These are phyloP conservation scores for Rhodosorus marinus DNA, from an alignment of 23 red algal genomes.

Conservation along the genomic window DNA sequence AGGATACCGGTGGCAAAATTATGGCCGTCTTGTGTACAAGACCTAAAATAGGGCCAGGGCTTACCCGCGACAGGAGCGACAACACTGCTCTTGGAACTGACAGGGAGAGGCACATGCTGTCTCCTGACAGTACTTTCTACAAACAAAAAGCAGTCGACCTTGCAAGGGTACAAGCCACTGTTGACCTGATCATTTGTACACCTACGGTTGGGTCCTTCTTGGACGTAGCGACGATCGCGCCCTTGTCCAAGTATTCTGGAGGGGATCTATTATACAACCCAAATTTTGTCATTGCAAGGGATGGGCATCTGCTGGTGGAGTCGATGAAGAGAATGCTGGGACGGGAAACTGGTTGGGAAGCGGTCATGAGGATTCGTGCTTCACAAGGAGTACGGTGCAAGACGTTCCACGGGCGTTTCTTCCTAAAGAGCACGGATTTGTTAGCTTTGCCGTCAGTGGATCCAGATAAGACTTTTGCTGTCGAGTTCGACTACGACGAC, in stretches of 20 bases:
- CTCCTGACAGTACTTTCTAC: constrained; percentile 42
- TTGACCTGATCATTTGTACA: constrained; percentile 74
- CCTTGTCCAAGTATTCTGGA: constrained; percentile 71
- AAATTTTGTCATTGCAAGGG: constrained; percentile 53
- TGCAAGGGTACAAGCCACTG: constrained; percentile 50
- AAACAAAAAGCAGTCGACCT: constrained; percentile 57
- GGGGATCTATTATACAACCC: constrained; percentile 60
- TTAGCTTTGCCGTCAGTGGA: constrained; percentile 78
- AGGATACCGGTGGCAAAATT: constrained; percentile 80
- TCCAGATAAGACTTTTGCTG: constrained; percentile 74
- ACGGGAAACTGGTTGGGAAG: constrained; percentile 86
- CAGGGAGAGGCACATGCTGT: constrained; percentile 48
- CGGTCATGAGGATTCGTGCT: constrained; percentile 79
- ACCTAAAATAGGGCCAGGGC: constrained; percentile 58
- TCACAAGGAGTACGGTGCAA: constrained; percentile 58
- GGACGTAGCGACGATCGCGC: constrained; percentile 63
- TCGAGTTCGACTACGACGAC: constrained; percentile 83
- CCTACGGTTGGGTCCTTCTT: constrained; percentile 35
- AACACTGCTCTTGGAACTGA: constrained; percentile 47
- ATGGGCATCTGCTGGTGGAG: constrained; percentile 26
- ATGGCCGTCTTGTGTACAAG: constrained; percentile 51
- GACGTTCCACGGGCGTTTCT: constrained; percentile 91
- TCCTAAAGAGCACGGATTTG: constrained; percentile 63
- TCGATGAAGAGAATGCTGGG: constrained; percentile 44
- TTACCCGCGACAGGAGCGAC: constrained; percentile 59